phyloP scores from a whole-genome alignment of 495 filamentous ascomycete genomes.

The Tuber umbilicatum region DNA sequence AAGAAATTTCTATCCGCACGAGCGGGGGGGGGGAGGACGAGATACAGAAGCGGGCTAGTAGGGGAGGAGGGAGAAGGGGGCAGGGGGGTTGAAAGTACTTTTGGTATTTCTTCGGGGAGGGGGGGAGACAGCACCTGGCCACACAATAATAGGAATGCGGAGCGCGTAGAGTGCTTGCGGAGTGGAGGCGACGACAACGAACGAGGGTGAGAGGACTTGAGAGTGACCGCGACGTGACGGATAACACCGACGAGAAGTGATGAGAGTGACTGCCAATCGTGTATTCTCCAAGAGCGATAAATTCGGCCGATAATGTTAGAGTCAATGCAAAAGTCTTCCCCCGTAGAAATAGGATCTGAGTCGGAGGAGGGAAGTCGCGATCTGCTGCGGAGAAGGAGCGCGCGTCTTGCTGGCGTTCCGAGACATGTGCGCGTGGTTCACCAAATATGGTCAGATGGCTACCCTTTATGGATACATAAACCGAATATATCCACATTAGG shows the following conservation, averaged over 20 bases:
- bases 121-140: not conserved
- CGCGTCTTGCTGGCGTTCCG: constrained; percentile 37
- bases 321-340: not conserved
- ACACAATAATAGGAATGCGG: constrained; percentile 43
- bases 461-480: not conserved
- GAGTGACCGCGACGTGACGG: constrained; percentile 9
- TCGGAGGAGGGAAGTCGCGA: constrained; percentile 37
- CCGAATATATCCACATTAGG: not conserved
- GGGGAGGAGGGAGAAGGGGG: constrained; percentile 44
- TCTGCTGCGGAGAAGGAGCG: constrained; percentile 34
- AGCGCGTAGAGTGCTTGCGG: constrained; percentile 38
- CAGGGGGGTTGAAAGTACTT: constrained; percentile 44
- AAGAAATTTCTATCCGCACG: constrained; percentile 39
- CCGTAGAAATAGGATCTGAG: constrained; percentile 29
- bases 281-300: constrained; percentile 10
- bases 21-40: constrained; percentile 15
- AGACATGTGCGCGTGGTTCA: constrained; percentile 38
- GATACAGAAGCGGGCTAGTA: constrained; percentile 9
- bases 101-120: constrained; percentile 35
- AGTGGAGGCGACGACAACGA: constrained; percentile 25
- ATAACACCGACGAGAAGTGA: constrained; percentile 3
- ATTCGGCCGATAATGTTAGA: not conserved
- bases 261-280: constrained; percentile 29
- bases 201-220: not conserved
- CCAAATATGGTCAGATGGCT: constrained; percentile 21